Base-by-base conservation (phyloP, 1,139 yeast genomes). In the Candida neerlandica region DNA sequence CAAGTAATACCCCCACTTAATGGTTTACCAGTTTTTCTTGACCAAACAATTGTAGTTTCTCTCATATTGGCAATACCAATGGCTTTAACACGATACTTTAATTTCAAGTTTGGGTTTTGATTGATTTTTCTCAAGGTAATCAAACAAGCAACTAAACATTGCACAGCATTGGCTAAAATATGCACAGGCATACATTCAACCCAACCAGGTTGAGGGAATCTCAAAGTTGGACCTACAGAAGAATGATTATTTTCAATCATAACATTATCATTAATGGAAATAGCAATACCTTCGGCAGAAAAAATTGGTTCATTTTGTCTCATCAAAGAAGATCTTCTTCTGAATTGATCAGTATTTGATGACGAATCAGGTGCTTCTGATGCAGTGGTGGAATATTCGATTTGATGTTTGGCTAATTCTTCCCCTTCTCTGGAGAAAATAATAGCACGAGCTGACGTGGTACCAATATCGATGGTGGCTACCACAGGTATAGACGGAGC, bases 21-120 rank as follows among this genome's bases (percentile, higher is more conserved):
- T 1, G 97, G 95, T 59, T 79, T 76, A 43, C 97, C 97, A 1
- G 97, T 90, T 51, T 77, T 77, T 58, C 84, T 79, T 50, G 90
- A 86, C 97, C 97, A 92, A 47, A 92, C 86, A 51, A 92, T 81
- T 30, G 97, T 87, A 43, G 98, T 91, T 70, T 92, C 97, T 66
- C 98, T 83, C 94, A 92, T 95, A 71, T 91, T 92, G 52, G 97
- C 95, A 60, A 92, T 82, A 43, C 97, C 97, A 58, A 92, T 80
- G 48, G 86, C 79, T 50, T 77, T 78, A 50, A 86, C 80, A 58
- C 71, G 75, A 67, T 82, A 85, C 54, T 78, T 80, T 51, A 78
- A 67, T 56, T 77, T 70, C 52, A 77, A 71, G 47, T 73, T 70
- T 1, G 79, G 75, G 47, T 73, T 73, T 56, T 82, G 80, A 68